A percentile compares a stretch with the other conserved stretches of the same genome.
These are phyloP conservation scores for Solanum commersonii DNA, from an alignment of 257 asterid genomes.

Conservation along the genomic window DNA sequence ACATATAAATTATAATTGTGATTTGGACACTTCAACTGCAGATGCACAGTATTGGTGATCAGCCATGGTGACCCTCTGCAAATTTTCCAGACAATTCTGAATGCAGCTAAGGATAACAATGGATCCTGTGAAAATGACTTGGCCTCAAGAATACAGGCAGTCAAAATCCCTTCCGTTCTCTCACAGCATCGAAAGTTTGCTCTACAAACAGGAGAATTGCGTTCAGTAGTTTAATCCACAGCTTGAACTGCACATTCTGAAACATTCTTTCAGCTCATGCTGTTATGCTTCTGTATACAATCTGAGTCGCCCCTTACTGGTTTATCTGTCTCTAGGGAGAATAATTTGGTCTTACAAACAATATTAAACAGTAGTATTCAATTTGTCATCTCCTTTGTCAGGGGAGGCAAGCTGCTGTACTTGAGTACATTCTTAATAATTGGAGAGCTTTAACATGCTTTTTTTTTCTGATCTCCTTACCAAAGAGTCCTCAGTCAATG, in stretches of 20 bases:
- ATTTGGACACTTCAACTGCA: constrained; percentile 7
- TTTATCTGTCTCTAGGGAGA: not conserved
- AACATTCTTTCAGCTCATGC: not conserved
- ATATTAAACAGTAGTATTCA: not conserved
- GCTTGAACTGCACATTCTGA: not conserved
- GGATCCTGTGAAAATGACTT: constrained; percentile 21
- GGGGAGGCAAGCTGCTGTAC: not conserved
- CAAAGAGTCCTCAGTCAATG: not conserved
- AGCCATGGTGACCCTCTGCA: constrained; percentile 98
- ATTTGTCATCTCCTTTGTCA: not conserved
- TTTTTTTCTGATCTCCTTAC: not conserved
- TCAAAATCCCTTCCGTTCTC: constrained; percentile 45
- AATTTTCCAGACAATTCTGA: constrained; percentile 68
- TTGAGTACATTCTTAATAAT: not conserved
- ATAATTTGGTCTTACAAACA: not conserved
- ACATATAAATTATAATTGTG: not conserved
- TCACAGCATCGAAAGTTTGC: constrained; percentile 72
- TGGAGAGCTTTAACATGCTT: not conserved
- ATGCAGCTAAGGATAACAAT: constrained; percentile 31
- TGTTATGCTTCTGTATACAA: not conserved
- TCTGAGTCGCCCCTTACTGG: not conserved
- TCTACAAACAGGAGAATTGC: constrained; percentile 78
- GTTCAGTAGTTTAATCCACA: constrained; percentile 25
- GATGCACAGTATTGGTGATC: constrained; percentile 70
- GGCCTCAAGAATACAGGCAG: constrained; percentile 43